A percentile compares a stretch with the other conserved stretches of the same genome.
These are phyloP conservation scores for Scleromitrula shiraiana DNA, from an alignment of 2,329 filamentous ascomycete species.

Conservation along the genomic window DNA sequence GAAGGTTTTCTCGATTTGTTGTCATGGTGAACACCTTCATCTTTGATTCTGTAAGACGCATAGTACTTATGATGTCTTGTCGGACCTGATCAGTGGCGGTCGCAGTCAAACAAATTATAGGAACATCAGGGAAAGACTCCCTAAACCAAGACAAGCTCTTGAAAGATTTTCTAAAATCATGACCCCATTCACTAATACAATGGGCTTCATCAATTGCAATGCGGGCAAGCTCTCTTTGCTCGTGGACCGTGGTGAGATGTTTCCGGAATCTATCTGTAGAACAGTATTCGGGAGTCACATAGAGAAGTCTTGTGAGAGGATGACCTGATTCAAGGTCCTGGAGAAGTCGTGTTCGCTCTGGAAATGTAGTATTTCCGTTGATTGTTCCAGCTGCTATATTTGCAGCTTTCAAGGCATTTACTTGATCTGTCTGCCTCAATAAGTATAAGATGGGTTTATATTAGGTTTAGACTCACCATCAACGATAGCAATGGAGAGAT, in stretches of 20 bases:
- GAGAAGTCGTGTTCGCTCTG: conserved; percentile 61
- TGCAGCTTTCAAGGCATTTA: conserved; percentile 65
- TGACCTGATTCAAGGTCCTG: conserved; percentile 82
- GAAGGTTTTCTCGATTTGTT: conserved; percentile 75
- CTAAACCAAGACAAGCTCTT: conserved; percentile 83
- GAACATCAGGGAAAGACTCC: conserved; percentile 70
- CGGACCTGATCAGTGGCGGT: conserved; percentile 78
- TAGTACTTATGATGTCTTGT: conserved; percentile 69
- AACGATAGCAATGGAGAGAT: conserved; percentile 82
- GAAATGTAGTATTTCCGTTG: conserved; percentile 68
- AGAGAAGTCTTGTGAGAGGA: conserved; percentile 73
- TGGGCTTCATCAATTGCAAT: conserved; percentile 92
- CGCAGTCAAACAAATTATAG: conserved; percentile 87
- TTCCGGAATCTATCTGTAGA: conserved; percentile 69
- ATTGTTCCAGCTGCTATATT: conserved; percentile 77
- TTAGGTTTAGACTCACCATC: conserved; percentile 51
- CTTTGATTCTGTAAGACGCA: conserved; percentile 57
- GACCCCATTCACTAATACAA: conserved; percentile 96
- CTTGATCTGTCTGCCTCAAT: conserved; percentile 70
- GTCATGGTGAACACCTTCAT: conserved; percentile 75
- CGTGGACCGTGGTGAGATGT: conserved; percentile 63
- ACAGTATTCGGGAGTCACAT: conserved; percentile 90
- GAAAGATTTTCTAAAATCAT: conserved; percentile 93
- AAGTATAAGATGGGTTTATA: background rate
- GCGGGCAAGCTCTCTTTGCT: conserved; percentile 76